Conservation (phyloP, 2,329 filamentous ascomycete species). For the Calonectria pauciramosa region DNA sequence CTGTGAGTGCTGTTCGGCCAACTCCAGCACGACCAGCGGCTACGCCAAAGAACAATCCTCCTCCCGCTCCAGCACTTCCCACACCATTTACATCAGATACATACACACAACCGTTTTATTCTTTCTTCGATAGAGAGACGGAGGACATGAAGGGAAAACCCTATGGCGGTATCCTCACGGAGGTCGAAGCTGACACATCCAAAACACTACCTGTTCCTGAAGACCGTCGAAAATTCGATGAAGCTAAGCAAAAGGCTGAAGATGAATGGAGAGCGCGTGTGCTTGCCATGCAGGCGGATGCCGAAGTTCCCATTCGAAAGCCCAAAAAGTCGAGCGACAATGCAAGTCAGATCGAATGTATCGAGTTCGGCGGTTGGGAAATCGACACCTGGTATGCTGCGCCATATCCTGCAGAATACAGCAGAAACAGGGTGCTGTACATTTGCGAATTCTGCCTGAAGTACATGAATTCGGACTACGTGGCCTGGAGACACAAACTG, state of each 20-base stretch:
- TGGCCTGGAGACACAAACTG: conserved; percentile 96
- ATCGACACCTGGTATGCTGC: conserved; percentile 99
- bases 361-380: conserved; percentile 97
- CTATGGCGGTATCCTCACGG: conserved; percentile 92
- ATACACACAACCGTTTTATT: conserved; percentile 86
- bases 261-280: conserved; percentile 85
- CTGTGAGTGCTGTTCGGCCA: conserved; percentile 34
- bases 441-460: conserved; percentile 99
- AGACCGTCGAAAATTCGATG: conserved; percentile 89
- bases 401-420: conserved; percentile 98
- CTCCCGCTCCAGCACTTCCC: conserved; percentile 56
- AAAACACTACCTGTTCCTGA: conserved; percentile 85
- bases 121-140: conserved; percentile 88
- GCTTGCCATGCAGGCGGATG: conserved; percentile 72
- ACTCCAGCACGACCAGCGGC: conserved; percentile 44
- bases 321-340: conserved; percentile 84
- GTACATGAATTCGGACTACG: conserved; percentile 99
- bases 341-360: conserved; percentile 97
- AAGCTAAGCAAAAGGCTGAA: conserved; percentile 90
- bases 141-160: conserved; percentile 94
- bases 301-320: conserved; percentile 73
- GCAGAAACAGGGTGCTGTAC: conserved; percentile 94
- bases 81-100: conserved; percentile 69
- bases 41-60: conserved; percentile 36
- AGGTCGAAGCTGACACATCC: conserved; percentile 90